phyloP scores from a whole-genome alignment of 371 early-diverging fungal species.

The Mortierella sp. region DNA sequence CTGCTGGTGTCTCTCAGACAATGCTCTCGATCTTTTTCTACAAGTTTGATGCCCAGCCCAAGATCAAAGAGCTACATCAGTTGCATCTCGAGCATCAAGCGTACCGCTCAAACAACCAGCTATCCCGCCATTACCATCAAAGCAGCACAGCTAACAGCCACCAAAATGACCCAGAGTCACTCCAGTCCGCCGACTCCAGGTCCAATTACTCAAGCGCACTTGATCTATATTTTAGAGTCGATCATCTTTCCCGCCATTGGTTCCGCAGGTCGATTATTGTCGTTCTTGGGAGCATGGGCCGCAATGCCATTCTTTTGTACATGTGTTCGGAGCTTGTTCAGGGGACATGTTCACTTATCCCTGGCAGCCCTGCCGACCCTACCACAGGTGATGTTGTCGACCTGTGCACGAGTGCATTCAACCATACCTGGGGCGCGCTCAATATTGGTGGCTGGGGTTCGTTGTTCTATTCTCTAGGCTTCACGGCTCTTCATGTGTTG shows the following conservation, averaged over 20 bases:
- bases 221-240: conserved; percentile 22
- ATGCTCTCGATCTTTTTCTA: conserved; percentile 50
- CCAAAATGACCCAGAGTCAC: conserved; percentile 9
- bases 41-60: conserved; percentile 49
- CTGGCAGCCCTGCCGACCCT: conserved; percentile 21
- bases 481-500: conserved; percentile 25
- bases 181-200: background rate
- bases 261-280: conserved; percentile 38
- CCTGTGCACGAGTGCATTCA: conserved; percentile 26
- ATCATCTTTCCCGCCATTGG: conserved; percentile 41
- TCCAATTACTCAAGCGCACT: conserved; percentile 37
- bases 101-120: conserved; percentile 23
- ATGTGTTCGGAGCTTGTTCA: conserved; percentile 52
- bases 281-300: conserved; percentile 55
- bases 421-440: conserved; percentile 39
- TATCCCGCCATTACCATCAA: conserved; percentile 14
- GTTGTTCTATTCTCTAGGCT: conserved; percentile 41
- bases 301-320: conserved; percentile 59
- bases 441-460: conserved; percentile 48
- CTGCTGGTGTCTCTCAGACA: conserved; percentile 51
- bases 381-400: conserved; percentile 18
- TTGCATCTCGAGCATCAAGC: conserved; percentile 28
- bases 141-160: background rate
- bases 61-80: conserved; percentile 31
- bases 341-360: conserved; percentile 38